Base-by-base conservation (phyloP, 495 filamentous ascomycete genomes). In the Hypoxylon lenormandii region DNA sequence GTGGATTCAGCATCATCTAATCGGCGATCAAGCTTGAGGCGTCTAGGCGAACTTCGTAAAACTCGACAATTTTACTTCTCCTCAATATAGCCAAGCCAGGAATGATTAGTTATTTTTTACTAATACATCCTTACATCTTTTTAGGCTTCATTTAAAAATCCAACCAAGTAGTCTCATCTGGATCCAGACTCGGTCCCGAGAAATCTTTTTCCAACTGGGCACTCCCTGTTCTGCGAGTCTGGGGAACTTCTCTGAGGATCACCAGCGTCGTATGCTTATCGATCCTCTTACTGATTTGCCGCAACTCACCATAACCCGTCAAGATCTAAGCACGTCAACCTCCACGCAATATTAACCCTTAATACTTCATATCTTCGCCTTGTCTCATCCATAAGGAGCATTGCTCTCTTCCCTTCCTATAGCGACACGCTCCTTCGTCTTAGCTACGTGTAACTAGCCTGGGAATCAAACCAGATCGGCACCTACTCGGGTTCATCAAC, bases 271-370 rank as follows among this genome's bases (percentile, higher is more conserved):
- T 60, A 60, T 54, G 49, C 60, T 38, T 60, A 60, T 69, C 48
- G 55, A 64, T 70, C 66, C 66, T 65, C 40, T 50, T 54, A 47
- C 43, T 64, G 26, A 61, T 64, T 46, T 46, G n/a, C 30, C 18
- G 28, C 46, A 28, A 33, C 18, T 1, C n/a, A 19, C 30, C 42
- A 46, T 21, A 38, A 15, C 18, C 48, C 13, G 47, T 49, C 46
- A 12, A 26, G 5, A 7, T 51, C 49, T 55, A 55, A 11, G 19
- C 36, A 36, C 5, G 40, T 23, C 22, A 50, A 37, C 49, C 48
- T 57, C 36, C 47, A 33, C 38, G 22, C 43, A 57, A 68, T 21
- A 47, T 19, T 40, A 13, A 56, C 42, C 51, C 30, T 38, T 21
- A 33, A 10, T 19, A 18, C 33, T 62, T 60, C 33, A 51, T 8